These are phyloP conservation scores for Terfezia boudieri DNA, from an alignment of 495 filamentous ascomycete genomes.

Conservation along the genomic window DNA sequence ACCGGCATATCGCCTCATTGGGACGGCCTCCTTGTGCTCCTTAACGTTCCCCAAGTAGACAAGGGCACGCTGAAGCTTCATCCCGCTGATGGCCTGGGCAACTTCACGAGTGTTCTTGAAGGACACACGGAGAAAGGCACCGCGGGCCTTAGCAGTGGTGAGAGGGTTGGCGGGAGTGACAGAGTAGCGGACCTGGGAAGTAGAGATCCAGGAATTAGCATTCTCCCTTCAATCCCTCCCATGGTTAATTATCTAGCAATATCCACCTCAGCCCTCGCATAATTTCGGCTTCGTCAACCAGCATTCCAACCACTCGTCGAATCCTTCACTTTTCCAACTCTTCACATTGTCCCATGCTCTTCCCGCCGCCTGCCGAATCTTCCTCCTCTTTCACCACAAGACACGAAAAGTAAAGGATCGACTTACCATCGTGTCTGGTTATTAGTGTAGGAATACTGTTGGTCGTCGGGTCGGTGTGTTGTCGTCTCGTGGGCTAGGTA, in stretches of 20 bases:
- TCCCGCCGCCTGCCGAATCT: neutral
- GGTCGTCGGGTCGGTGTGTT: neutral
- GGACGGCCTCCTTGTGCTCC: conserved; percentile 85
- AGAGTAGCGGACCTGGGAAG: conserved; percentile 85
- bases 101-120: conserved; percentile 99
- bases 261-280: no score
- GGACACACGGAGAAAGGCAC: conserved; percentile 92
- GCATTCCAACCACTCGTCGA: no score
- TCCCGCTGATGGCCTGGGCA: conserved; percentile 95
- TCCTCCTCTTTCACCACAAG: neutral
- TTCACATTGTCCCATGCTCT: no score
- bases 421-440: neutral
- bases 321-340: no score
- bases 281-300: no score
- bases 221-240: no score
- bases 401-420: neutral
- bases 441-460: neutral
- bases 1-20: conserved; percentile 88
- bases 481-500: neutral
- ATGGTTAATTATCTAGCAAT: no score
- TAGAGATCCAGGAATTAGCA: no score
- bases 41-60: conserved; percentile 92
- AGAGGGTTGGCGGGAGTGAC: conserved; percentile 63
- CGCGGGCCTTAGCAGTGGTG: conserved; percentile 91
- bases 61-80: conserved; percentile 88